These are phyloP conservation scores for Closterium sp. DNA, from an alignment of 139 green algal species.

Conservation along the genomic window DNA sequence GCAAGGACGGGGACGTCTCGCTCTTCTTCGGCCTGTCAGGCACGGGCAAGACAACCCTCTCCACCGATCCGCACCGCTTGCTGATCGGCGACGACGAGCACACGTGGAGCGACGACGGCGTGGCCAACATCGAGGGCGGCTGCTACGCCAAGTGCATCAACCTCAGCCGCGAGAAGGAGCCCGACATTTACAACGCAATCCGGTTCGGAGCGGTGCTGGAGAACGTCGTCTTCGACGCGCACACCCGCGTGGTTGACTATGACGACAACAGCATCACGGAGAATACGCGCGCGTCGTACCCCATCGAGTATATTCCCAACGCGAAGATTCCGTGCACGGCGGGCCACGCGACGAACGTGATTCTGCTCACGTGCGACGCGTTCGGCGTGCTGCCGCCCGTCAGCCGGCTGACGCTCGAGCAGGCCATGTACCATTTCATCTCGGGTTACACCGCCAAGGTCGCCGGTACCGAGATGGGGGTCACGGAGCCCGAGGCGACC, in stretches of 20 bases:
- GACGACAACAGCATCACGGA: conserved; percentile 55
- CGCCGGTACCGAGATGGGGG: conserved; percentile 88
- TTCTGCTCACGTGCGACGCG: conserved; percentile 86
- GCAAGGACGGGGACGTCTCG: conserved; percentile 56
- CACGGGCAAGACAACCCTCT: conserved; percentile 70
- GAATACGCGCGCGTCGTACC: conserved; percentile 93
- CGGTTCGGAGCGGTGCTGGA: conserved; percentile 86
- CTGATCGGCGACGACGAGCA: conserved; percentile 95
- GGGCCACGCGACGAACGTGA: conserved; percentile 62
- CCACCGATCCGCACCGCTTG: conserved; percentile 71
- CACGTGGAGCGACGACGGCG: conserved; percentile 80
- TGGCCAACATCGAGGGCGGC: conserved; percentile 94
- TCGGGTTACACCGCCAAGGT: conserved; percentile 89
- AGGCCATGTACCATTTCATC: conserved; percentile 98
- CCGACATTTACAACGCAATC: conserved; percentile 89
- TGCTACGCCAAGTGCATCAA: conserved; percentile 96
- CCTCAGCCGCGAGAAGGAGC: conserved; percentile 76
- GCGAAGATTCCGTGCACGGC: conserved; percentile 34
- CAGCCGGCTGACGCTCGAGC: conserved; percentile 73
- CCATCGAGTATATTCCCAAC: conserved; percentile 92
- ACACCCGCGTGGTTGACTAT: conserved; percentile 31
- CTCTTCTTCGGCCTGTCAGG: conserved; percentile 59
- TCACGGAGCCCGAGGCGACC: conserved; percentile 91
- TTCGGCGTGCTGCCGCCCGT: conserved; percentile 86
- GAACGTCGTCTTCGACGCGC: conserved; percentile 70